Conservation (phyloP, 768 basidiomycete species). For the Lyophyllum atratum region DNA sequence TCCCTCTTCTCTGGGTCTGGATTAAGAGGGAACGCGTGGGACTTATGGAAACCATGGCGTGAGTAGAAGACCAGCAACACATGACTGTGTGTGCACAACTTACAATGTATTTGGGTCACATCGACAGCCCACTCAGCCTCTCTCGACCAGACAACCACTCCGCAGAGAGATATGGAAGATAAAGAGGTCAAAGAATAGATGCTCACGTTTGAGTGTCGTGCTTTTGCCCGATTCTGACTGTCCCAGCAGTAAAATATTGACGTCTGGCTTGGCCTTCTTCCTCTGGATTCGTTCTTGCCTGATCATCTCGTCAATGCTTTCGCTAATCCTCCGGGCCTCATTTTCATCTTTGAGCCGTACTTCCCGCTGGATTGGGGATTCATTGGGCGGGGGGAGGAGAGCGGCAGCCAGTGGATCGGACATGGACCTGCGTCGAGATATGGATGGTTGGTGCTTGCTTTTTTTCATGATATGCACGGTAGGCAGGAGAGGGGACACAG, state of each 20-base stretch:
- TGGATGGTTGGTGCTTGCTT: conserved; percentile 29
- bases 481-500: conserved; percentile 22
- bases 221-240: conserved; percentile 92
- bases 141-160: conserved; percentile 3
- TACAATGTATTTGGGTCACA: conserved; percentile 1
- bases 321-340: conserved; percentile 73
- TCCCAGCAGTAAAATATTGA: conserved; percentile 79
- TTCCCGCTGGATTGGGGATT: conserved; percentile 69
- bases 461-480: conserved; percentile 39
- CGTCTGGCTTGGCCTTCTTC: conserved; percentile 60
- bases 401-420: conserved; percentile 74
- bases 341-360: conserved; percentile 63
- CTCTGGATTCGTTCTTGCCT: conserved; percentile 61
- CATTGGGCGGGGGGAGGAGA: conserved; percentile 70
- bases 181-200: conserved; percentile 6
- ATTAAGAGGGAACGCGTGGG: conserved; percentile 13
- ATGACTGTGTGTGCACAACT: conserved; percentile 10
- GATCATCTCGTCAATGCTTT: conserved; percentile 80
- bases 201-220: conserved; percentile 87
- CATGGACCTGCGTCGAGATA: conserved; percentile 42
- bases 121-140: neutral
- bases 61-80: conserved; percentile 12
- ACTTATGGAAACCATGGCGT: conserved; percentile 12
- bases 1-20: neutral
- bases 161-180: conserved; percentile 2